phyloP scores from a whole-genome alignment of 2,329 filamentous ascomycete species.

The Claviceps sp. region DNA sequence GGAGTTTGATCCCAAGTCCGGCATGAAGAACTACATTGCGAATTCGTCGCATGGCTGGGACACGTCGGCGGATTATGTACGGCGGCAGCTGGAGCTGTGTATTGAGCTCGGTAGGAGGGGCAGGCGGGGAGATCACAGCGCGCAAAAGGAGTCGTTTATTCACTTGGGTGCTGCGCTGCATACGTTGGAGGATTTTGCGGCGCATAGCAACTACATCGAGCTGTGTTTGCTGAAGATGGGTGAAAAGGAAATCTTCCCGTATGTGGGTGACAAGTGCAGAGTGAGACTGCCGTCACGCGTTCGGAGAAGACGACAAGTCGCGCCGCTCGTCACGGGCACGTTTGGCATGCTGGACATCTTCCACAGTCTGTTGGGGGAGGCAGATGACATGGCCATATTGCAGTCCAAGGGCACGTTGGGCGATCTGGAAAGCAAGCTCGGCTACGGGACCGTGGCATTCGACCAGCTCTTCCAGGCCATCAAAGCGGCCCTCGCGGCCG shows the following conservation, averaged over 20 bases:
- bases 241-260: constrained; percentile 50
- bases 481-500: constrained; percentile 13
- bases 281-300: constrained; percentile 37
- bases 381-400: constrained; percentile 27
- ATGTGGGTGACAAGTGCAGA: constrained; percentile 12
- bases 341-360: constrained; percentile 50
- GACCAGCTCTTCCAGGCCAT: constrained; percentile 18
- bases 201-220: constrained; percentile 67
- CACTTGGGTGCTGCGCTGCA: constrained; percentile 59
- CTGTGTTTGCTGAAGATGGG: constrained; percentile 58
- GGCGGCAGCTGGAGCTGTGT: constrained; percentile 52
- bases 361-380: constrained; percentile 51
- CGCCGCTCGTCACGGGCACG: constrained; percentile 51
- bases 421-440: constrained; percentile 63
- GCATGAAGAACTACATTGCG: constrained; percentile 96
- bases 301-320: constrained; percentile 38
- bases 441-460: constrained; percentile 31
- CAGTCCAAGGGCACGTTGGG: constrained; percentile 47
- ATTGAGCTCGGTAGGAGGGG: constrained; percentile 59
- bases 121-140: constrained; percentile 42
- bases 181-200: constrained; percentile 51
- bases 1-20: constrained; percentile 55
- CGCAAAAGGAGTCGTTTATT: constrained; percentile 54
- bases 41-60: constrained; percentile 65
- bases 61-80: constrained; percentile 70